These are phyloP conservation scores for Colletotrichum sp. DNA, from an alignment of 2,329 filamentous ascomycete species.

Conservation along the genomic window DNA sequence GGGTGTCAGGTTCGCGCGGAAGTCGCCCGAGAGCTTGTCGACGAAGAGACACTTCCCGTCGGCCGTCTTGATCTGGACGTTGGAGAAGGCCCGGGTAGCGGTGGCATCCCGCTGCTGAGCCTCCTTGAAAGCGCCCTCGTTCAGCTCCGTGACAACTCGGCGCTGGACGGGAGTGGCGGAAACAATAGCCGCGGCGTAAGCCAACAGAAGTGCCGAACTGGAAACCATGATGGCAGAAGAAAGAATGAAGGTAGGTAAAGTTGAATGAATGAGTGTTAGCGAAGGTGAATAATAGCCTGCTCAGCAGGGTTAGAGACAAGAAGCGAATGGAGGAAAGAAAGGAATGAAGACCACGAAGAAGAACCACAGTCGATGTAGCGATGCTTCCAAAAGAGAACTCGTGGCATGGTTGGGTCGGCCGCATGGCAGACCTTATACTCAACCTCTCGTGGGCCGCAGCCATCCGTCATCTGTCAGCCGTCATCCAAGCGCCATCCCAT, in stretches of 20 bases:
- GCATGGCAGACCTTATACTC: conserved; percentile 13
- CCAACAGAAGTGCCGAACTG: conserved; percentile 28
- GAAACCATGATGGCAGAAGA: conserved; percentile 25
- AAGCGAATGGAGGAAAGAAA: conserved; percentile 17
- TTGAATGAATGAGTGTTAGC: conserved; percentile 4
- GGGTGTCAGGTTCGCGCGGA: conserved; percentile 51
- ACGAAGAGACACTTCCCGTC: conserved; percentile 52
- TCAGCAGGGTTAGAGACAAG: conserved; percentile 30
- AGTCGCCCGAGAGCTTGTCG: conserved; percentile 52
- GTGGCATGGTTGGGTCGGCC: not conserved
- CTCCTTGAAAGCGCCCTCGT: conserved; percentile 48
- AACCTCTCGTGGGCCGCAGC: not conserved
- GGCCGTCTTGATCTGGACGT: conserved; percentile 49
- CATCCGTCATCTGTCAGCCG: not conserved
- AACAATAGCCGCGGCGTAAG: conserved; percentile 28
- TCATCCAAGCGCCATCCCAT: conserved; percentile 14
- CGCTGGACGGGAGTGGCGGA: conserved; percentile 31
- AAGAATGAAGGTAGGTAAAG: conserved; percentile 23
- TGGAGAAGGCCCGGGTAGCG: conserved; percentile 48
- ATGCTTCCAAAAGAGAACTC: not conserved
- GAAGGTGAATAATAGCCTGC: conserved; percentile 27
- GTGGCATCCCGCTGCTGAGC: conserved; percentile 49
- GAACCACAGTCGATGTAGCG: conserved; percentile 7
- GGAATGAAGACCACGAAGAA: conserved; percentile 27
- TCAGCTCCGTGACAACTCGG: conserved; percentile 44